Evolutionary conservation across 805 yeast genomes (phyloP), one percentile per base, ranked within the genome.

Genomic region (Metschnikowia baotianmanensis): DNA sequence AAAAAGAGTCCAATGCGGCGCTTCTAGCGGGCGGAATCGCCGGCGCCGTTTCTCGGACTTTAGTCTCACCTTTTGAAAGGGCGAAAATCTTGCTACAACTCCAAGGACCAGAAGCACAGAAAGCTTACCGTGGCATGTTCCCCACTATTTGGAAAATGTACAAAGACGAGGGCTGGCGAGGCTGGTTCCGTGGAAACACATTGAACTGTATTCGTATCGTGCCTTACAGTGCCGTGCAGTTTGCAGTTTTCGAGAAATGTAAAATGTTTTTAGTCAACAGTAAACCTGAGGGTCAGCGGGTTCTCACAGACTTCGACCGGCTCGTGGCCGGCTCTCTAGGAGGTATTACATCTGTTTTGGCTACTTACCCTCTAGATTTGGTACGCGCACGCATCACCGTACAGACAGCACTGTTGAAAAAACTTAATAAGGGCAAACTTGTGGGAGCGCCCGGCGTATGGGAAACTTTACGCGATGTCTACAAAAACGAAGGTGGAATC

Each of bases 201-300:
- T 71, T 87, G 46, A 91, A 91, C 61, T 90, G 97, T 69, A 63
- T 91, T 2, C 71, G 99, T 40, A 87, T 93, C 19, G 79, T 91
- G 46, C 99, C 99, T 1, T 91, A 91, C 58, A 82, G 91, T 44
- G 97, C 98, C 0, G 95, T 89, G 11, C 99, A 91, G 64, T 91
- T 87, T 65, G 77, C 88, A 21, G 88, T 85, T 6, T 91, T 85
- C 61, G 91, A 91, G 52, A 59, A 71, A 34, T 65, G 76, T 52
- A 85, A 81, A 57, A 66, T 53, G 24, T 43, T 65, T 24, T 47
- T 77, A 9, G 23, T 63, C 5, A 31, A 35, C 31, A 38, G 58
- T 44, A 37, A 58, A 47, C 41, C 55, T 44, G 42, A 52, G 38
- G 44, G 73, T 10, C 31, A 43, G 17, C 46, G 26, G 19, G 60